These are phyloP conservation scores for Aspergillus campestris DNA, from an alignment of 495 filamentous ascomycete species.

Conservation along the genomic window DNA sequence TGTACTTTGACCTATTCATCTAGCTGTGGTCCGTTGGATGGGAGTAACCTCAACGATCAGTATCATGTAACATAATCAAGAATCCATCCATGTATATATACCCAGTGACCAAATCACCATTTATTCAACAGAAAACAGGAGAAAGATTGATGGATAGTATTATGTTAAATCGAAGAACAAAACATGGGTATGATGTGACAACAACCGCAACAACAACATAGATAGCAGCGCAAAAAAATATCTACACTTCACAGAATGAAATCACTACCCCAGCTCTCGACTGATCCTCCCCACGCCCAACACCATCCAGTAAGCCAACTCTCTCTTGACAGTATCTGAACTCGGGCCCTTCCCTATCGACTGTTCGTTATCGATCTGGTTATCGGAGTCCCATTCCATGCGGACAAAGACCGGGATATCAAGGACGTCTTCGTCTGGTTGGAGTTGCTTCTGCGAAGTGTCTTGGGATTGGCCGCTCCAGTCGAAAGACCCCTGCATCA, in stretches of 20 bases:
- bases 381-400: conserved; percentile 83
- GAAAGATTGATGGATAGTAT: no score
- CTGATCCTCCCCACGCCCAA: conserved; percentile 74
- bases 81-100: no score
- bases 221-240: conserved; percentile 1
- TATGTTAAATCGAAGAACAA: no score
- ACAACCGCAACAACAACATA: neutral
- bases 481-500: conserved; percentile 3
- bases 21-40: no score
- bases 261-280: neutral
- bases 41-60: no score
- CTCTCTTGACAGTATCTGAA: conserved; percentile 48
- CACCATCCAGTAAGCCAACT: conserved; percentile 93
- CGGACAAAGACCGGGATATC: conserved; percentile 93
- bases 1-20: no score
- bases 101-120: no score
- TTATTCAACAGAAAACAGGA: no score
- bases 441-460: conserved; percentile 20
- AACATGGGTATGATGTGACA: no score
- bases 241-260: conserved; percentile 5
- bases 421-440: conserved; percentile 77
- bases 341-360: conserved; percentile 42
- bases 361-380: conserved; percentile 56
- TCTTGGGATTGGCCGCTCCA: conserved; percentile 15
- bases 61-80: no score